phyloP scores from a whole-genome alignment of 176 grass and related monocot species.

The Stipa capillata region DNA sequence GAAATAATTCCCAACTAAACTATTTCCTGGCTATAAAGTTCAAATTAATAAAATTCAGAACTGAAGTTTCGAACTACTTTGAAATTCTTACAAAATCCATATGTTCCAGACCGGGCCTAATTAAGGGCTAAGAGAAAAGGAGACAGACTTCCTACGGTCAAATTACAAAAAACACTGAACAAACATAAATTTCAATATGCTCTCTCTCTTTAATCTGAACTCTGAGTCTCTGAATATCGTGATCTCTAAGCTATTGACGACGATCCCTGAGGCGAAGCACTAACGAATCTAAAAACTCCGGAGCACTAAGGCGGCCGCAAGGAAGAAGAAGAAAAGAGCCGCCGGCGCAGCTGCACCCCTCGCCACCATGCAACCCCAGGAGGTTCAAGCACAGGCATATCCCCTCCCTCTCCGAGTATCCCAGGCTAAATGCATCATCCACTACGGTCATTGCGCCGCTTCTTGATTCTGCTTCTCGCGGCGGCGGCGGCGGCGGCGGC shows the following conservation, averaged over 20 bases:
- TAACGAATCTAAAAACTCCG: slow-evolving; percentile 7
- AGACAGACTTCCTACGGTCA: not conserved
- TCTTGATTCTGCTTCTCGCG: not conserved
- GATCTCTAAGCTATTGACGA: slow-evolving; percentile 9
- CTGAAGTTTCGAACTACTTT: no score
- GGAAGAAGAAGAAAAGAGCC: slow-evolving; percentile 4
- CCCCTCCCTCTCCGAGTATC: slow-evolving; percentile 7
- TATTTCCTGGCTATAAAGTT: no score
- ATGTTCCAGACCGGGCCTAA: no score
- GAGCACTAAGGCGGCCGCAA: no score
- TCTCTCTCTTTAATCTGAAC: not conserved
- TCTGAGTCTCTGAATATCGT: not conserved
- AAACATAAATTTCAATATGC: not conserved
- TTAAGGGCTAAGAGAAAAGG: no score
- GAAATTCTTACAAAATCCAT: not conserved
- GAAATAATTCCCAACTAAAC: no score
- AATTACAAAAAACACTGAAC: not conserved
- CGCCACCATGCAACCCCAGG: slow-evolving; percentile 23
- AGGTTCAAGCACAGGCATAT: slow-evolving; percentile 44
- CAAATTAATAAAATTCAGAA: no score
- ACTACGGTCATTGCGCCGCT: not conserved
- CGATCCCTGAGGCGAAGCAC: slow-evolving; percentile 10
- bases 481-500: not conserved
- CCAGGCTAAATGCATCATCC: not conserved
- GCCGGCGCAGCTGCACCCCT: slow-evolving; percentile 29